phyloP scores from a whole-genome alignment of 768 basidiomycete genomes.

The Porphyrellus cyaneotinctus region DNA sequence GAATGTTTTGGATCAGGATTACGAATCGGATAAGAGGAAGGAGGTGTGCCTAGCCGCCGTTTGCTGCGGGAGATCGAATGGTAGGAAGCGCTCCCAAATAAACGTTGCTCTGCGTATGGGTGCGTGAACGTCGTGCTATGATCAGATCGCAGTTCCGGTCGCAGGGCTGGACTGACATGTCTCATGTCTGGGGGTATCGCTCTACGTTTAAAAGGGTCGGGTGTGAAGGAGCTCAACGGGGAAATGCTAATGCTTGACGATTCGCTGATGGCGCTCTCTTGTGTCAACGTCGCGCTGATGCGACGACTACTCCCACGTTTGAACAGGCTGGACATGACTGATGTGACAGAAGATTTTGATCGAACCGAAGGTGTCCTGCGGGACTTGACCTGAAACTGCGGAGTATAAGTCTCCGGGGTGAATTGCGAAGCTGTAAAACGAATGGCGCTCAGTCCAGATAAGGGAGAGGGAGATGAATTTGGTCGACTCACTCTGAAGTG shows the following conservation, averaged over 20 bases:
- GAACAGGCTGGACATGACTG: constrained; percentile 49
- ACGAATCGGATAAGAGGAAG: constrained; percentile 47
- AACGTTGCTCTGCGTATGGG: constrained; percentile 32
- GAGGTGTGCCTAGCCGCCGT: constrained; percentile 48
- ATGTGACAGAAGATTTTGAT: constrained; percentile 50
- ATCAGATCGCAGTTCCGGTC: constrained; percentile 37
- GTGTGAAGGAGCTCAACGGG: constrained; percentile 26
- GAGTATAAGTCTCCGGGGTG: constrained; percentile 19
- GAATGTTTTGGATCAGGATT: constrained; percentile 37
- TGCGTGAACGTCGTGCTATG: constrained; percentile 42
- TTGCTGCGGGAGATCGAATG: constrained; percentile 45
- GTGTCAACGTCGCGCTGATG: constrained; percentile 36
- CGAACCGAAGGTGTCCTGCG: constrained; percentile 50
- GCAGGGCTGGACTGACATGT: constrained; percentile 16
- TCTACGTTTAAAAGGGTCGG: constrained; percentile 40
- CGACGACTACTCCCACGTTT: constrained; percentile 42
- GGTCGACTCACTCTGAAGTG: constrained; percentile 9
- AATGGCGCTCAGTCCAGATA: constrained; percentile 7
- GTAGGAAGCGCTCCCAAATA: constrained; percentile 26
- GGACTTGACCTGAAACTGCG: constrained; percentile 29
- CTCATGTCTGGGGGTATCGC: constrained; percentile 43
- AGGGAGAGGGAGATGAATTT: neutral
- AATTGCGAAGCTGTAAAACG: constrained; percentile 16
- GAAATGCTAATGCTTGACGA: constrained; percentile 44
- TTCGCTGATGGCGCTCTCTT: constrained; percentile 39